These are phyloP conservation scores for Zygoascus bituminiphila DNA, from an alignment of 805 yeast genomes.

Conservation along the genomic window DNA sequence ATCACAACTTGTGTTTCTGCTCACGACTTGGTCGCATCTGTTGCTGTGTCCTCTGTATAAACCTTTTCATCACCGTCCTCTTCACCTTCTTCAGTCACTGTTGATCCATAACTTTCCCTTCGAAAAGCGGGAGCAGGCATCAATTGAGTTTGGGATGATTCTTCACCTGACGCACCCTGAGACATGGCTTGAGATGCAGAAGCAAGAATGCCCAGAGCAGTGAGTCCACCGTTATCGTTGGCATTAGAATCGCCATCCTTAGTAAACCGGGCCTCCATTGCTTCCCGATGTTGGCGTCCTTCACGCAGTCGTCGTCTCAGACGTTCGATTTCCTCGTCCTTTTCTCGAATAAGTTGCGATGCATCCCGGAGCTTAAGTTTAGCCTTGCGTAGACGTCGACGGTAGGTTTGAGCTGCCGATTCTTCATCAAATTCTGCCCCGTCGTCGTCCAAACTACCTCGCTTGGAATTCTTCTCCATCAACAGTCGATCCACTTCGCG, in stretches of 20 bases:
- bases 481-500: constrained; percentile 40
- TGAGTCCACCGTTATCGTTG: constrained; percentile 34
- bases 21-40: not conserved
- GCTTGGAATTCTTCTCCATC: constrained; percentile 16
- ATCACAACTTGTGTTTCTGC: no score
- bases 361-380: constrained; percentile 39
- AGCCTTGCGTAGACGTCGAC: constrained; percentile 33
- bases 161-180: constrained; percentile 27
- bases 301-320: constrained; percentile 31
- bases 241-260: not conserved
- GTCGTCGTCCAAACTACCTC: not conserved
- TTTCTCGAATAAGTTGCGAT: constrained; percentile 35
- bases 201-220: constrained; percentile 47
- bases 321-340: constrained; percentile 38
- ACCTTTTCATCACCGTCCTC: constrained; percentile 8
- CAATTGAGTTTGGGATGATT: not conserved
- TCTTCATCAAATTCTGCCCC: constrained; percentile 23
- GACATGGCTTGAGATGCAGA: constrained; percentile 45
- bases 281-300: constrained; percentile 10
- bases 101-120: not conserved
- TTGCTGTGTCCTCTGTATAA: not conserved
- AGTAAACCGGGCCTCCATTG: constrained; percentile 1
- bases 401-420: constrained; percentile 25
- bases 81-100: constrained; percentile 7
- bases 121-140: not conserved